Evolutionary conservation across 2,329 filamentous ascomycete genomes (phyloP).

Genomic region (Colletotrichum lindemuthianum): DNA sequence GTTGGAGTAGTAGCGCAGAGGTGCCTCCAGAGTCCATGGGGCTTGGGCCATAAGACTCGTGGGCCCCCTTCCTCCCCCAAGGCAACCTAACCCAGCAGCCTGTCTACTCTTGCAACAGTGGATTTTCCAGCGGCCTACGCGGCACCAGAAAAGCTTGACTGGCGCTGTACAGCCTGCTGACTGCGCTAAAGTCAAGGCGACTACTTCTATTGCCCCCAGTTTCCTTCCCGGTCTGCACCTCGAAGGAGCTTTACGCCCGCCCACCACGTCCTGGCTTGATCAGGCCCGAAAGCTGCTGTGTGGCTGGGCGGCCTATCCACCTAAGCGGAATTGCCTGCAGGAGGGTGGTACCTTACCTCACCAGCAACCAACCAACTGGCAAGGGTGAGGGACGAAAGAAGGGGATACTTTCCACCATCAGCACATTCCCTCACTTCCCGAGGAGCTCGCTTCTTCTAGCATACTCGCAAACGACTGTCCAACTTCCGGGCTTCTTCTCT

Average conservation of each 20-base stretch:
- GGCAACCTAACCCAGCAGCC: background rate
- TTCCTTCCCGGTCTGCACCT: no score
- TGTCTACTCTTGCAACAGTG: background rate
- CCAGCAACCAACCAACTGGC: constrained; percentile 20
- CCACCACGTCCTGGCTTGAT: constrained; percentile 23
- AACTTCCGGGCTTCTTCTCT: background rate
- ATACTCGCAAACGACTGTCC: background rate
- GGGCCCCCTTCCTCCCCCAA: background rate
- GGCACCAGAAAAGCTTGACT: constrained; percentile 9
- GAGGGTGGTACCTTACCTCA: constrained; percentile 1
- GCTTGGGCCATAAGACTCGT: no score
- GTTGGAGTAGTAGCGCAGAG: no score
- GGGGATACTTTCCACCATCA: constrained; percentile 12
- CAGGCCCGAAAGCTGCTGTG: constrained; percentile 18
- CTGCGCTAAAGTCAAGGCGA: constrained; percentile 2
- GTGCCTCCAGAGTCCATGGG: background rate
- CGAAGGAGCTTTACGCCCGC: constrained; percentile 1
- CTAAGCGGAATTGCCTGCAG: constrained; percentile 20
- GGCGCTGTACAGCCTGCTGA: constrained; percentile 21
- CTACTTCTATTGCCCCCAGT: background rate
- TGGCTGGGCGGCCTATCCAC: constrained; percentile 18
- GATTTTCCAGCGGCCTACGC: constrained; percentile 27
- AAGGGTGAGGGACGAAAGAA: constrained; percentile 12
- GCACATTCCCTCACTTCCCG: constrained; percentile 4
- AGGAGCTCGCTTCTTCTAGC: background rate